Evolutionary conservation across 495 filamentous ascomycete genomes (phyloP).

Genomic region (Lentithecium fluviatile): DNA sequence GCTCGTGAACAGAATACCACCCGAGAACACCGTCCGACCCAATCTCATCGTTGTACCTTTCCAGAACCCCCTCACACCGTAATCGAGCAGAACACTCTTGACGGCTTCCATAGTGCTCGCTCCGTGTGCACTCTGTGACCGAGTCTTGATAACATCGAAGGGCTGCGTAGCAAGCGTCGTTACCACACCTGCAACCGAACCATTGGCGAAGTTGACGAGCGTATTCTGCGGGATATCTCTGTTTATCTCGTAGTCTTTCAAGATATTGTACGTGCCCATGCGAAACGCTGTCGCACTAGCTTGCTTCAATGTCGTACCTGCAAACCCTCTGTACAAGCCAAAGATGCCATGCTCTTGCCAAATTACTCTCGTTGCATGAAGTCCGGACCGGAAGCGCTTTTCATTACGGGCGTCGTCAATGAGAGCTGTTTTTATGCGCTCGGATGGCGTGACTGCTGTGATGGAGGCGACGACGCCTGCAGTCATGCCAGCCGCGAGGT

Average conservation of each 20-base stretch:
- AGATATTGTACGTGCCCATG: conserved; percentile 66
- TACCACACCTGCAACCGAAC: conserved; percentile 58
- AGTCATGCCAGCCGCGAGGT: conserved; percentile 61
- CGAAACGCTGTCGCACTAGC: conserved; percentile 64
- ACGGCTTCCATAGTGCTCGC: conserved; percentile 56
- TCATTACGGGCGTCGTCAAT: conserved; percentile 62
- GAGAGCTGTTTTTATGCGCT: conserved; percentile 67
- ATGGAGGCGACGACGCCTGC: conserved; percentile 61
- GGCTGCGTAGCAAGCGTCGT: conserved; percentile 65
- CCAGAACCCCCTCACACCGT: conserved; percentile 63
- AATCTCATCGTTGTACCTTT: conserved; percentile 66
- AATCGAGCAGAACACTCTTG: conserved; percentile 52
- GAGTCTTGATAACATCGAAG: conserved; percentile 67
- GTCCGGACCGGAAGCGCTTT: conserved; percentile 51
- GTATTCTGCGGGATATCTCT: conserved; percentile 47
- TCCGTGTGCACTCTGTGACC: conserved; percentile 57
- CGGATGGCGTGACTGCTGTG: conserved; percentile 62
- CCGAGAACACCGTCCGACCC: conserved; percentile 60
- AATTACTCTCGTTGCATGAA: conserved; percentile 54
- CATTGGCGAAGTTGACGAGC: conserved; percentile 59
- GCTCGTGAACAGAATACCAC: conserved; percentile 64
- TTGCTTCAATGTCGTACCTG: conserved; percentile 68
- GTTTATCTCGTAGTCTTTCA: conserved; percentile 58
- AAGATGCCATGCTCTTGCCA: conserved; percentile 52
- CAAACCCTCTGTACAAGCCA: conserved; percentile 61